Base-by-base conservation (phyloP, 2,329 filamentous ascomycete species). In the Colletotrichum melonis region DNA sequence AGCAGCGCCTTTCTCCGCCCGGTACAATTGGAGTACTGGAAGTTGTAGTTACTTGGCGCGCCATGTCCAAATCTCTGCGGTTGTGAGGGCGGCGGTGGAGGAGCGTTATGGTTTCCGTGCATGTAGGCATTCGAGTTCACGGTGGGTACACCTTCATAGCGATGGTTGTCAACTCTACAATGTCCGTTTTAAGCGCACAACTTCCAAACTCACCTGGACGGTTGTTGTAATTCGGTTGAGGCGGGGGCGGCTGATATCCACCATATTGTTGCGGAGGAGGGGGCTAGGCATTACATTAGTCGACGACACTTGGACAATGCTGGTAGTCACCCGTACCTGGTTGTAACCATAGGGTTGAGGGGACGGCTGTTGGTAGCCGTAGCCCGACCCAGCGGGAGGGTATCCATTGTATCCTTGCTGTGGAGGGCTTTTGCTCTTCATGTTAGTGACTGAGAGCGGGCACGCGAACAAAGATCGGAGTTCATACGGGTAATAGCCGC, bases 11-110 rank as follows among this genome's bases (percentile, higher is more conserved):
- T 98, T 80, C 95, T 88, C 78, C 92, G 91, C 58, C 95, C 96
- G 5, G 93, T 97, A 82, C 95, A 98, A 76, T 93, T 93, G 59
- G 95, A 98, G 83, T 98, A 98, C 82, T 96, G 94, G 83, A 95
- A 98, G 57, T 88, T 91, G 82, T 98, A 98, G 78, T 88, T 89
- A 75, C 91, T 88, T 22, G 95, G 95, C 16, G 95, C 95, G 70
- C 95, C 95, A 74, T 92, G 88, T 69, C 95, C 94, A 79, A 97
- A 97, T 75, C 89, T 86, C 81, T 95, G 93, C 75, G 92, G 88
- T 67, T 88, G 85, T 70, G 87, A 81, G 22, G 93, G 92, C 8
- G 94, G 94, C 64, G 92, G 89, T 2, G 91, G 88, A 63, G 94
- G 93, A 9, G 85, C 89, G 76, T 82, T 82, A 63, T 87, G 87